phyloP scores from a whole-genome alignment of 2,329 filamentous ascomycete species.

The Aspergillus spinulosporus region DNA sequence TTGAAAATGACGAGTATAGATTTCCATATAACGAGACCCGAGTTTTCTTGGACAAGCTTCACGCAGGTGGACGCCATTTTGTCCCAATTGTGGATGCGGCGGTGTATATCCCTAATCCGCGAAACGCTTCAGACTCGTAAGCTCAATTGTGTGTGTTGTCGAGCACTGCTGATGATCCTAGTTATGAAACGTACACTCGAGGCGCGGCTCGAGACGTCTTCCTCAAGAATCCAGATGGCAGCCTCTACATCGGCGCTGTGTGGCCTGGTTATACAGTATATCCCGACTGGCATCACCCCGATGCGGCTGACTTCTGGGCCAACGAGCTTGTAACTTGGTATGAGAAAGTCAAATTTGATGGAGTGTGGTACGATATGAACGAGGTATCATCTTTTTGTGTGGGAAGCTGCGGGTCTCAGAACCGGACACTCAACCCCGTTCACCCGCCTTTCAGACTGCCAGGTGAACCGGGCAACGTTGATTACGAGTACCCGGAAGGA shows the following conservation, averaged over 20 bases:
- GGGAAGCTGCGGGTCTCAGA: constrained; percentile 68
- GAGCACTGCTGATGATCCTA: constrained; percentile 11
- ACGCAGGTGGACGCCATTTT: constrained; percentile 58
- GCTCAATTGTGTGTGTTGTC: constrained; percentile 29
- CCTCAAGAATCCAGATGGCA: constrained; percentile 56
- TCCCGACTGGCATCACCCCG: constrained; percentile 61
- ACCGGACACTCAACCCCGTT: constrained; percentile 66
- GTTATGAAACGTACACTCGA: constrained; percentile 54
- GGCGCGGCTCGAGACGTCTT: constrained; percentile 53
- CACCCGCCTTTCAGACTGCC: constrained; percentile 67
- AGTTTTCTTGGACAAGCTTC: constrained; percentile 55
- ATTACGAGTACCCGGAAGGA: constrained; percentile 65
- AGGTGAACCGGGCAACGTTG: constrained; percentile 62
- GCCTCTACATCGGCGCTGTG: constrained; percentile 55
- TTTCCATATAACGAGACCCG: constrained; percentile 53
- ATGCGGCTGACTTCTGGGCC: constrained; percentile 61
- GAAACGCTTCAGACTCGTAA: constrained; percentile 66
- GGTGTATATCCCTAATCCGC: constrained; percentile 72
- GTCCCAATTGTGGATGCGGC: constrained; percentile 62
- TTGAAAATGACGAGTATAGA: constrained; percentile 55
- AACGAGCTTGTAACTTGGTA: constrained; percentile 55
- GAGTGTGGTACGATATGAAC: constrained; percentile 63
- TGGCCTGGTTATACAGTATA: constrained; percentile 64
- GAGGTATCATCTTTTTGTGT: constrained; percentile 67
- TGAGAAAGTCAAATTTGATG: constrained; percentile 55